Evolutionary conservation across 306 rosid species (phyloP).

Genomic region (Erythrophleum fordii): DNA sequence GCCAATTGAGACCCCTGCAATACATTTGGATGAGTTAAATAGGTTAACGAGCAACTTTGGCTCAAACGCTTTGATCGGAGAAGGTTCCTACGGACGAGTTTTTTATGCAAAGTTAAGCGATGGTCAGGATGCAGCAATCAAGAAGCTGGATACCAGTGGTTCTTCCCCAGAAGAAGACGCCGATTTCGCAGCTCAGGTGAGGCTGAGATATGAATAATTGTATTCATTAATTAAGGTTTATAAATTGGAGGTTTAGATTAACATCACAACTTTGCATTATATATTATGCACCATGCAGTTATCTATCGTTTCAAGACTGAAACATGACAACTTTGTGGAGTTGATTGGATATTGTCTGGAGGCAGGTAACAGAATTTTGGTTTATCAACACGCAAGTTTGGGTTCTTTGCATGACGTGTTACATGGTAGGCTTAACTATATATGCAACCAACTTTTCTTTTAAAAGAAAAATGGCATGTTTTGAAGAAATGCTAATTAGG

Average conservation of each 20-base stretch:
- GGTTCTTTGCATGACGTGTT: slow-evolving; percentile 94
- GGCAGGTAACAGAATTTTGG: slow-evolving; percentile 75
- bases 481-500: neutral
- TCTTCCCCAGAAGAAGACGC: slow-evolving; percentile 70
- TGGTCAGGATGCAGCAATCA: slow-evolving; percentile 77
- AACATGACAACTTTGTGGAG: slow-evolving; percentile 83
- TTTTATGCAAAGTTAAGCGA: slow-evolving; percentile 64
- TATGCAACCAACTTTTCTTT: neutral
- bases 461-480: too few relatives aligned
- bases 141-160: slow-evolving; percentile 72
- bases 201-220: neutral
- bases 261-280: neutral
- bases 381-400: slow-evolving; percentile 71
- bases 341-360: slow-evolving; percentile 89
- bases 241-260: neutral
- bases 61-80: slow-evolving; percentile 81
- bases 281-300: slow-evolving; percentile 57
- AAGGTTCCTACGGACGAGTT: slow-evolving; percentile 95
- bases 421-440: slow-evolving; percentile 61
- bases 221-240: neutral
- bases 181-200: slow-evolving; percentile 73
- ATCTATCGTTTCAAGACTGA: slow-evolving; percentile 83
- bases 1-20: slow-evolving; percentile 78
- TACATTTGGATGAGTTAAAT: slow-evolving; percentile 73
- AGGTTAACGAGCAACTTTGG: slow-evolving; percentile 79